Evolutionary conservation across 78 protist species (phyloP).

Genomic region (Trichosphaerium sp.): DNA sequence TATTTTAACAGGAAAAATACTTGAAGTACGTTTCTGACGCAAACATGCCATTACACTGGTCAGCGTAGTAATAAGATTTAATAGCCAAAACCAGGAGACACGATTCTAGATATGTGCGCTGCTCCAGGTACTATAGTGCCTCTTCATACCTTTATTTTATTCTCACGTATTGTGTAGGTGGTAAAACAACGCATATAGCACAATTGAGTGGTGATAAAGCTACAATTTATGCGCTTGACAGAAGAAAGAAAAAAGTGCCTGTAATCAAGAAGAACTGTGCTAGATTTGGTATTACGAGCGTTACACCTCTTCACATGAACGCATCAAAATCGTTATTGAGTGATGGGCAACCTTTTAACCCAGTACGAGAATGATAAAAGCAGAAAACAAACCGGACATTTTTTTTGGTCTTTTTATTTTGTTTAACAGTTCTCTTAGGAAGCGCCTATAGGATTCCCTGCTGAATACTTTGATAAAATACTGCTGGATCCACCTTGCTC

Average conservation of each 20-base stretch:
- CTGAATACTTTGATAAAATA: constrained; percentile 6
- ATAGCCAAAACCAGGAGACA: neutral
- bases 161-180: too few relatives aligned
- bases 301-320: neutral
- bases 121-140: too few relatives aligned
- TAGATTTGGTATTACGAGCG: neutral
- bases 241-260: neutral
- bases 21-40: neutral
- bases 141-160: too few relatives aligned
- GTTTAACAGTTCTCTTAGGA: too few relatives aligned
- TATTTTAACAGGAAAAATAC: neutral
- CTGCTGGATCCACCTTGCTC: constrained; percentile 47
- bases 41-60: neutral
- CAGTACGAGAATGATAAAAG: neutral
- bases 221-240: neutral
- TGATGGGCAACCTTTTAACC: neutral
- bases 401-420: neutral
- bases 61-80: neutral
- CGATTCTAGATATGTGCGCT: constrained; percentile 14
- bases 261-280: neutral
- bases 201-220: neutral
- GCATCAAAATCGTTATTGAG: neutral
- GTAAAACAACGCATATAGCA: constrained; percentile 15
- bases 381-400: neutral
- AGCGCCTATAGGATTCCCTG: neutral